Conservation (phyloP, 2,329 filamentous ascomycete genomes). For the Fusarium citri region DNA sequence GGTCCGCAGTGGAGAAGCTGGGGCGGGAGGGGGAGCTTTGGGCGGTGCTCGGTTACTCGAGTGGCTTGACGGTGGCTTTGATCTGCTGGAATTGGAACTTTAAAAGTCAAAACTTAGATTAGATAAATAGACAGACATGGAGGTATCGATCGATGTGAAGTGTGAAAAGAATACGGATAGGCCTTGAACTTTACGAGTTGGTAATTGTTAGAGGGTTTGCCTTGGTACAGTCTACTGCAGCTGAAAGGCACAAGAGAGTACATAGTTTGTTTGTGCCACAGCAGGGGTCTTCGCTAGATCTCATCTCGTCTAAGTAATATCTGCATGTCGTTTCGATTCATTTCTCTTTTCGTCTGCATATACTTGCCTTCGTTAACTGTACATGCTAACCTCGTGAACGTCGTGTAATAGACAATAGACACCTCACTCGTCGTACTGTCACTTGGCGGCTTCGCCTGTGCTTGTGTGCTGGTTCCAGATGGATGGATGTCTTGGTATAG, state of each 20-base stretch:
- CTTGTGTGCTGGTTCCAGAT: constrained; percentile 10
- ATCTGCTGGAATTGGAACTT: constrained; percentile 24
- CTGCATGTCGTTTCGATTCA: constrained; percentile 23
- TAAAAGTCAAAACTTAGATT: constrained; percentile 6
- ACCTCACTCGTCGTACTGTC: background rate
- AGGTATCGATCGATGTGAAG: background rate
- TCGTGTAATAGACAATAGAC: background rate
- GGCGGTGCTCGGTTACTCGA: constrained; percentile 8
- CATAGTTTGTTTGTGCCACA: background rate
- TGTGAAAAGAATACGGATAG: background rate
- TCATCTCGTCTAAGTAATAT: constrained; percentile 22
- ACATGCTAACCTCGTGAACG: background rate
- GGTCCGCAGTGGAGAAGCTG: constrained; percentile 9
- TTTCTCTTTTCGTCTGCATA: constrained; percentile 5
- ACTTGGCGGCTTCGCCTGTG: constrained; percentile 3
- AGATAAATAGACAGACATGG: background rate
- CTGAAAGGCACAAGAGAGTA: background rate
- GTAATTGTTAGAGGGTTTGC: background rate
- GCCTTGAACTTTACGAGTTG: constrained; percentile 5
- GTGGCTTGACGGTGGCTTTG: constrained; percentile 26
- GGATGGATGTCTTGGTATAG: constrained; percentile 8
- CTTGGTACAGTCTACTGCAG: background rate
- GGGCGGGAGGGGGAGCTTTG: constrained; percentile 1
- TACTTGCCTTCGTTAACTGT: background rate
- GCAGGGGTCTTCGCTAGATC: background rate